Conservation (phyloP, 768 basidiomycete species). For the Lanmaoa rubissima region DNA sequence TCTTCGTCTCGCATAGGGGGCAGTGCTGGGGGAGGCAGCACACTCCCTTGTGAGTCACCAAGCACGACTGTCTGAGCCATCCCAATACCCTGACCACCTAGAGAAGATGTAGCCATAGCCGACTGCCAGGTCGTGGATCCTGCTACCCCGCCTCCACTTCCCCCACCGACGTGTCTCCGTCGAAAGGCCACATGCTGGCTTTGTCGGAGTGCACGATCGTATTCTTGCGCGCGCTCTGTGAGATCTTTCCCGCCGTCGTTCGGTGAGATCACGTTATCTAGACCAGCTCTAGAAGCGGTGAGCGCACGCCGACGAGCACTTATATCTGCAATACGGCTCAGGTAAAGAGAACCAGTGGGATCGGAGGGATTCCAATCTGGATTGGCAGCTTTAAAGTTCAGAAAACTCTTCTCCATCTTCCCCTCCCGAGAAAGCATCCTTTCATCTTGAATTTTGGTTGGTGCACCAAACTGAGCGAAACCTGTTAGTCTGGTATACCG, state of each 20-base stretch:
- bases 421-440: slow-evolving; percentile 85
- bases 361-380: slow-evolving; percentile 95
- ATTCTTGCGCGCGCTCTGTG: slow-evolving; percentile 62
- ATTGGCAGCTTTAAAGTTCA: slow-evolving; percentile 94
- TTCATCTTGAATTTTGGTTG: slow-evolving; percentile 61
- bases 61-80: slow-evolving; percentile 71
- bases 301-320: slow-evolving; percentile 44
- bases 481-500: background rate
- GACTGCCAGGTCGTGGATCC: slow-evolving; percentile 49
- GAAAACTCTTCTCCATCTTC: slow-evolving; percentile 99
- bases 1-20: slow-evolving; percentile 44
- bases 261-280: slow-evolving; percentile 29
- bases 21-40: slow-evolving; percentile 21
- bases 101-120: slow-evolving; percentile 43
- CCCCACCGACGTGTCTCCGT: slow-evolving; percentile 36
- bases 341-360: slow-evolving; percentile 86
- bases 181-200: slow-evolving; percentile 55
- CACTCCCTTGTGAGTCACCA: slow-evolving; percentile 71
- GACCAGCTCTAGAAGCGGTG: slow-evolving; percentile 25
- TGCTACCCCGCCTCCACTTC: slow-evolving; percentile 43
- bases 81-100: slow-evolving; percentile 36
- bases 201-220: slow-evolving; percentile 71
- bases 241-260: slow-evolving; percentile 38
- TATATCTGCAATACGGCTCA: slow-evolving; percentile 77
- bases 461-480: slow-evolving; percentile 74